Evolutionary conservation across 805 yeast species (phyloP).

Genomic region (Priceomyces melissophilus): DNA sequence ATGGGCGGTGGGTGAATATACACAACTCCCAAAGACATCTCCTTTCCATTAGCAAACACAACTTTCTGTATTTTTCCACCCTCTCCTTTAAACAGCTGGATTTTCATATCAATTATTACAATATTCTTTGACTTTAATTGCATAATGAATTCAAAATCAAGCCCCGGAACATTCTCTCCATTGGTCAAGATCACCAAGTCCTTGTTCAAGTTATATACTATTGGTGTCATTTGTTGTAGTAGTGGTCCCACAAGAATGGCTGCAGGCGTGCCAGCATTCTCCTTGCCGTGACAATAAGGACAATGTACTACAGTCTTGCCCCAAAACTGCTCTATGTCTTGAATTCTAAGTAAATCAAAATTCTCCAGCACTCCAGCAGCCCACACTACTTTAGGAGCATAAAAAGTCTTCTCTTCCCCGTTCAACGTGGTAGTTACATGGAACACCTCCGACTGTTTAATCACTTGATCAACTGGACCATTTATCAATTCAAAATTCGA

Average conservation of each 20-base stretch:
- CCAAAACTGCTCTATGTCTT: slow-evolving; percentile 11
- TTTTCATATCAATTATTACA: background rate
- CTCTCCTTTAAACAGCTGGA: slow-evolving; percentile 1
- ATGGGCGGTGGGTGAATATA: slow-evolving; percentile 2
- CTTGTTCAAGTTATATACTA: slow-evolving; percentile 9
- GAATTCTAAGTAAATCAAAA: slow-evolving; percentile 5
- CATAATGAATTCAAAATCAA: too few species aligned
- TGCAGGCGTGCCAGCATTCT: slow-evolving; percentile 6
- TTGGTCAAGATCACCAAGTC: slow-evolving; percentile 6
- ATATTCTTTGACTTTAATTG: slow-evolving; percentile 1
- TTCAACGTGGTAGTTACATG: background rate
- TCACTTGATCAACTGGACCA: slow-evolving; percentile 5
- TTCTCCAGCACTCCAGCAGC: slow-evolving; percentile 11
- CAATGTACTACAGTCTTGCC: slow-evolving; percentile 10
- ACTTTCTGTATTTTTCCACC: background rate
- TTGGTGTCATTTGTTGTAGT: slow-evolving; percentile 4
- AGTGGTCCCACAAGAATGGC: slow-evolving; percentile 4
- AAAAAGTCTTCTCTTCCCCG: background rate
- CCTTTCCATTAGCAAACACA: slow-evolving; percentile 3
- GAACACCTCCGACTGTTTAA: background rate
- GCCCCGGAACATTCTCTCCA: background rate
- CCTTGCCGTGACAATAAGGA: slow-evolving; percentile 13
- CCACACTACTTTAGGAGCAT: slow-evolving; percentile 6
- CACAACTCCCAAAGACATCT: background rate
- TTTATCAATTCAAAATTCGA: background rate